These are phyloP conservation scores for Bipolaris gigantea DNA, from an alignment of 2,329 filamentous ascomycete species.

Conservation along the genomic window DNA sequence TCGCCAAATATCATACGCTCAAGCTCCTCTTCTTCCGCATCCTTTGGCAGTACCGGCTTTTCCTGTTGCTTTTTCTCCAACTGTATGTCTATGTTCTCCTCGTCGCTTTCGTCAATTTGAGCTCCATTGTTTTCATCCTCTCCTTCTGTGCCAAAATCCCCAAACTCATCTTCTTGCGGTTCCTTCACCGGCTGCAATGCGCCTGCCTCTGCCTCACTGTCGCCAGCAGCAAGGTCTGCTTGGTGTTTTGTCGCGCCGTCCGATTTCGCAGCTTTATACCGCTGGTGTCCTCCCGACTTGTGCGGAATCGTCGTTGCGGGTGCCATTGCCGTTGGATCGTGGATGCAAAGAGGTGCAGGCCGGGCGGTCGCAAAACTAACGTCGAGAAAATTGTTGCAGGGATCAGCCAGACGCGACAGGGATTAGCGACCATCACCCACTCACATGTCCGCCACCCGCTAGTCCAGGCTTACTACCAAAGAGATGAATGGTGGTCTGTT, in stretches of 20 bases:
- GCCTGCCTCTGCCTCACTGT: slow-evolving; percentile 27
- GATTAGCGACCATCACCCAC: slow-evolving; percentile 20
- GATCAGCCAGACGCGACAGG: slow-evolving; percentile 22
- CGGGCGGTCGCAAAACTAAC: slow-evolving; percentile 27
- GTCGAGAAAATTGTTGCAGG: slow-evolving; percentile 41
- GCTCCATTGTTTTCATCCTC: slow-evolving; percentile 6
- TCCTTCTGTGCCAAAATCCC: slow-evolving; percentile 29
- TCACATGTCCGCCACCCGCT: background rate
- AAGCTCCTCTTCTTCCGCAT: slow-evolving; percentile 80
- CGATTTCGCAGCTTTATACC: slow-evolving; percentile 22
- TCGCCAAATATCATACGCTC: slow-evolving; percentile 89
- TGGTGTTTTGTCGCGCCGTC: slow-evolving; percentile 16
- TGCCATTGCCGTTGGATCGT: slow-evolving; percentile 30
- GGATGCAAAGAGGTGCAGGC: slow-evolving; percentile 16
- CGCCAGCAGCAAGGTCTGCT: slow-evolving; percentile 23
- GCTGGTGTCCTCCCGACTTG: slow-evolving; percentile 25
- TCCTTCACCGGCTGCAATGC: slow-evolving; percentile 26
- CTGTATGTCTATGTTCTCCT: slow-evolving; percentile 25
- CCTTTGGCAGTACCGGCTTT: slow-evolving; percentile 60
- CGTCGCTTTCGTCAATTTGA: slow-evolving; percentile 19
- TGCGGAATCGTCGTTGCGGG: slow-evolving; percentile 29
- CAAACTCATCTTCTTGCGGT: slow-evolving; percentile 28
- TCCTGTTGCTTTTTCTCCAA: slow-evolving; percentile 28
- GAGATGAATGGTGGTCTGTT: background rate
- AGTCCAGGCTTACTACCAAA: background rate